Evolutionary conservation across 257 asterid genomes (phyloP), one percentile per base, ranked within the genome.

Genomic region (Ilex asprella): DNA sequence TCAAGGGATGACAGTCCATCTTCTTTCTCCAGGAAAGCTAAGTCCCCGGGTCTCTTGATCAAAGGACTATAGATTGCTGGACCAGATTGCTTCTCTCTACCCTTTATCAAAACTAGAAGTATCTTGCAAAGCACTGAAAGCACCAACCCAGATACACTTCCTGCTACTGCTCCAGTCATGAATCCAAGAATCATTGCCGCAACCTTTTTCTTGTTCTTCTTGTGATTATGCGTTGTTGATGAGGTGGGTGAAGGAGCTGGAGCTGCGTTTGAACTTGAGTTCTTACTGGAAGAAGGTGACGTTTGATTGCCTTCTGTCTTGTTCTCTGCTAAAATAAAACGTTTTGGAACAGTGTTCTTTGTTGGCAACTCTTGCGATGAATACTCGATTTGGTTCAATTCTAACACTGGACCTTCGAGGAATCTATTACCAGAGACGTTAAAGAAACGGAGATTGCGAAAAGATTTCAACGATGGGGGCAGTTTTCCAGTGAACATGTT

Each of bases 11-110:
- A 79, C n/a, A 89, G 32, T 31, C 83, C 88, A 27, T 86, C 93
- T 39, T 86, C 99, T 10, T 67, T 76, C 54, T 92, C 83, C 68
- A 92, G 56, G 70, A 92, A 92, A 2, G 97, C 77, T 55, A 86
- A 75, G 69, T 89, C 95, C 75, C 86, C 96, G 2, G 95, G 84
- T 41, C 78, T 89, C 65, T 85, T 92, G 39, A 86, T 92, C 66
- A 89, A 1, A 1, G 81, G 86, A 59, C 96, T 86, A 75, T 80
- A 92, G 31, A 92, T 83, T 30, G 79, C 81, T 62, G 87, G 32
- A 50, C 78, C 60, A 1, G 74, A 35, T 6, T 83, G 82, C 29
- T 69, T 79, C 32, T 57, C 41, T 1, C 71, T 68, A 50, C 90
- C 88, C 65, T 21, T 63, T 63, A 84, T 60, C 12, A 77, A 11